Conservation (phyloP, 2,329 filamentous ascomycete genomes). For the Cladophialophora psammophila region DNA sequence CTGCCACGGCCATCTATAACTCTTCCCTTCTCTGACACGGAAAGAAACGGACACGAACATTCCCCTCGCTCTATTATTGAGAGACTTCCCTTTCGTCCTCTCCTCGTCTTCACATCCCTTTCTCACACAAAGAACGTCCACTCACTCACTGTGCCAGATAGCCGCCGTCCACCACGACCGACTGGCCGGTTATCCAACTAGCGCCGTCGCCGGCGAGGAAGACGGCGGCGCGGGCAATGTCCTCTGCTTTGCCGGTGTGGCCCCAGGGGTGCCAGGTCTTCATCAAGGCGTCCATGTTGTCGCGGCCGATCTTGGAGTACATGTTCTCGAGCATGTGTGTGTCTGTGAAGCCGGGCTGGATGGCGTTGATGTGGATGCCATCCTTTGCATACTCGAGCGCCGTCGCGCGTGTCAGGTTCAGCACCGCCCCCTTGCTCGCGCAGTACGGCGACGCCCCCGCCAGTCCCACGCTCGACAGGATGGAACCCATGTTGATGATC, state of each 20-base stretch:
- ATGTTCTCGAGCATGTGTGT: constrained; percentile 50
- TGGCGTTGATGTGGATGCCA: constrained; percentile 52
- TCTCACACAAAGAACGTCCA: no score
- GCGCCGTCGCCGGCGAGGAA: constrained; percentile 58
- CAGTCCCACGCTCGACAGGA: constrained; percentile 25
- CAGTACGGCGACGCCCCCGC: constrained; percentile 47
- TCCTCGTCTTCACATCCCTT: no score
- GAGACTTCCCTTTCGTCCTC: no score
- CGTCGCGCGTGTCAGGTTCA: constrained; percentile 54
- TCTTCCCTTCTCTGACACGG: no score
- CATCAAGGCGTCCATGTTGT: constrained; percentile 20
- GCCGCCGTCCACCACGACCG: constrained; percentile 56
- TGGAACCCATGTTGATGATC: constrained; percentile 54
- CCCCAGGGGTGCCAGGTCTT: constrained; percentile 37
- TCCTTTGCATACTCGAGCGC: constrained; percentile 54
- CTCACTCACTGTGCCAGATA: constrained; percentile 42
- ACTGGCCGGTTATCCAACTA: constrained; percentile 54
- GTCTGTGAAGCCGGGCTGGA: constrained; percentile 53
- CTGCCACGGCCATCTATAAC: no score
- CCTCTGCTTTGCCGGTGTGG: constrained; percentile 43
- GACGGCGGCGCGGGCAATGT: constrained; percentile 51
- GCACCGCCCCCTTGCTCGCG: constrained; percentile 57
- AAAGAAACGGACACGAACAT: no score
- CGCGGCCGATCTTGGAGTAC: constrained; percentile 37
- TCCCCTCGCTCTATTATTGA: no score